Base-by-base conservation (phyloP, 1,284 basidiomycete species). In the Sanghuangporus weigelae region DNA sequence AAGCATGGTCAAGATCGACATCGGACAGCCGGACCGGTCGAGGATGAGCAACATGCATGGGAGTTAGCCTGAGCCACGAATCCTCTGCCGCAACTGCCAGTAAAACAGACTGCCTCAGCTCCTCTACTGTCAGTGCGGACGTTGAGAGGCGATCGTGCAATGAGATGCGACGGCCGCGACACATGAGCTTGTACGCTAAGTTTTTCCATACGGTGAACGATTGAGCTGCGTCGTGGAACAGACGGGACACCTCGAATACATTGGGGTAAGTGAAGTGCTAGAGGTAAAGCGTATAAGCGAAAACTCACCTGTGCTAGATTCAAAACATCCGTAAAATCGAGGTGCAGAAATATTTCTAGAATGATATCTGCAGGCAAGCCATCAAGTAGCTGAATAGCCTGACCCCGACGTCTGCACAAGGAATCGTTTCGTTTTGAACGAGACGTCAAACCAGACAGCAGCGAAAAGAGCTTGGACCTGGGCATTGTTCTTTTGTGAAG, bases 1-100 rank as follows among this genome's bases (percentile, higher is more conserved):
- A 65, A 35, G 57, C 60, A 39, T 65, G 64, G 44, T 65, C 64
- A 8, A 65, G 64, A 55, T 59, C 64, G 35, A 65, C 60, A 31
- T 62, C 53, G 38, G 39, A 49, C 12, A 62, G 63, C 36, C 48
- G 53, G 40, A 61, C 60, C 21, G 44, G 36, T 35, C 39, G 62
- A 35, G 57, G 50, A n/a, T 16, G n/a, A 11, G 56, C 46, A 40
- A 62, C 57, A 26, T 54, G 44, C 12, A 39, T 50, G 12, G 64
- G 64, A 14, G 40, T 48, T n/a, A 49, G 49, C 49, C 38, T 48
- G 6, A 62, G 61, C 64, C 64, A 65, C 21, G 55, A 54, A 16
- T 51, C 40, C 48, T 65, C 64, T 16, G 64, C 64, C 10, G 60
- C 60, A 8, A 50, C 59, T 23, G 64, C 44, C 19, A 55, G 36